These are phyloP conservation scores for Heliamphora exappendiculata DNA, from an alignment of 148 eudicot species.

Conservation along the genomic window DNA sequence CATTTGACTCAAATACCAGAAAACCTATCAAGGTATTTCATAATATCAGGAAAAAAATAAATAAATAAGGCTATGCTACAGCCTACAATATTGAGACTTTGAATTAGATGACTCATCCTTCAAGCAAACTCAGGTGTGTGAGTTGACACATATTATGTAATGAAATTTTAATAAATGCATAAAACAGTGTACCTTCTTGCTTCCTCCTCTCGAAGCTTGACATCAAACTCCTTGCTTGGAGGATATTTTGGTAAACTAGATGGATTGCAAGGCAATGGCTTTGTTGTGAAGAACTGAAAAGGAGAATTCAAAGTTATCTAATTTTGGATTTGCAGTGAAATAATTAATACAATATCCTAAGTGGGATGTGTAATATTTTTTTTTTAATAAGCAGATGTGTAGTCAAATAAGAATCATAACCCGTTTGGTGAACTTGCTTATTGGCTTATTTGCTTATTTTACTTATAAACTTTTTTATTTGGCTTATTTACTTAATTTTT, in stretches of 20 bases:
- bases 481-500: too few relatives aligned
- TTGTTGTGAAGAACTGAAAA: conserved; percentile 66
- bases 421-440: too few relatives aligned
- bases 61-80: too few relatives aligned
- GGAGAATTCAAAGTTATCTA: not conserved
- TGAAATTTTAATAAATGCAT: not conserved
- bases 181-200: conserved; percentile 48
- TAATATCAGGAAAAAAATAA: not conserved
- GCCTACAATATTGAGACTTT: not conserved
- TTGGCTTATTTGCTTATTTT: too few relatives aligned
- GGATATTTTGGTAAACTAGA: conserved; percentile 70
- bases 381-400: not conserved
- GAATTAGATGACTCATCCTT: not conserved
- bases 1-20: not conserved
- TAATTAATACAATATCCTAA: not conserved
- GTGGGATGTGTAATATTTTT: too few relatives aligned
- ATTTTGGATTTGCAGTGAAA: not conserved
- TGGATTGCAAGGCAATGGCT: conserved; percentile 78
- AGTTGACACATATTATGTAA: not conserved
- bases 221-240: conserved; percentile 75
- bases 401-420: too few relatives aligned
- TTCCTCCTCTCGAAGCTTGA: conserved; percentile 69
- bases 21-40: conserved; percentile 4
- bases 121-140: not conserved
- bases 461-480: too few relatives aligned